A percentile compares a stretch with the other conserved stretches of the same genome.
Evolutionary conservation across 192 early-diverging fungal species (phyloP).

Genomic region (Coemansia sp.): DNA sequence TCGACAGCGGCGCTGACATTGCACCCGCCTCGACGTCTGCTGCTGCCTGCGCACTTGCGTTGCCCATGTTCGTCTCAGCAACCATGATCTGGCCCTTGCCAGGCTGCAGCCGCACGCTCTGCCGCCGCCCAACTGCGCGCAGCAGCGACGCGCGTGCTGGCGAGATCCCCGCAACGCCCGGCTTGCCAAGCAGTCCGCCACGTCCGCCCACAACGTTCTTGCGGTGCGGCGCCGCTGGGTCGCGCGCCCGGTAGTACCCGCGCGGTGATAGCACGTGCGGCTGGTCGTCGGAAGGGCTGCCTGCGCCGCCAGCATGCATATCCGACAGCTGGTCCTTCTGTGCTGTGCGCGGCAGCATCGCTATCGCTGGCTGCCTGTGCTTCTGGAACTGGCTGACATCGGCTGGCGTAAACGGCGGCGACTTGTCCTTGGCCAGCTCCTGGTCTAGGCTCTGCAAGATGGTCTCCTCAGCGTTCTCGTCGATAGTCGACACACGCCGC

Average conservation of each 20-base stretch:
- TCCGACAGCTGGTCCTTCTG: conserved; percentile 26
- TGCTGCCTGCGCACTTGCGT: conserved; percentile 8
- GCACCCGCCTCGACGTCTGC: conserved; percentile 11
- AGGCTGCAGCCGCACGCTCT: conserved; percentile 53
- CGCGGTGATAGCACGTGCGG: conserved; percentile 31
- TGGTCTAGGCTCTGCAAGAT: conserved; percentile 45
- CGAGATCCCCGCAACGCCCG: conserved; percentile 25
- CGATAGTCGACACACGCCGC: conserved; percentile 50
- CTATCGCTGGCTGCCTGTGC: background rate
- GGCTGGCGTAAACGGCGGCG: conserved; percentile 12
- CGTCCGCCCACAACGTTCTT: conserved; percentile 21
- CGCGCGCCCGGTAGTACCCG: conserved; percentile 50
- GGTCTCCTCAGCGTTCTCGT: conserved; percentile 47
- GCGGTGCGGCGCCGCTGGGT: conserved; percentile 49
- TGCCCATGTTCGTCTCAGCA: conserved; percentile 35
- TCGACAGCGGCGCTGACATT: conserved; percentile 11
- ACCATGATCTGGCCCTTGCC: conserved; percentile 54
- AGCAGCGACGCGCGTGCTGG: conserved; percentile 51
- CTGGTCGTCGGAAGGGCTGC: conserved; percentile 11
- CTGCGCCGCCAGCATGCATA: conserved; percentile 10
- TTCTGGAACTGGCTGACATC: conserved; percentile 25
- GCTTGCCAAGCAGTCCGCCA: background rate
- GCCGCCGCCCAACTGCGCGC: conserved; percentile 51
- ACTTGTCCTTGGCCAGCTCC: conserved; percentile 3
- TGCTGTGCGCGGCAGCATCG: conserved; percentile 15